Conservation (phyloP, 2,329 filamentous ascomycete genomes). For the Diplodia corticola region DNA sequence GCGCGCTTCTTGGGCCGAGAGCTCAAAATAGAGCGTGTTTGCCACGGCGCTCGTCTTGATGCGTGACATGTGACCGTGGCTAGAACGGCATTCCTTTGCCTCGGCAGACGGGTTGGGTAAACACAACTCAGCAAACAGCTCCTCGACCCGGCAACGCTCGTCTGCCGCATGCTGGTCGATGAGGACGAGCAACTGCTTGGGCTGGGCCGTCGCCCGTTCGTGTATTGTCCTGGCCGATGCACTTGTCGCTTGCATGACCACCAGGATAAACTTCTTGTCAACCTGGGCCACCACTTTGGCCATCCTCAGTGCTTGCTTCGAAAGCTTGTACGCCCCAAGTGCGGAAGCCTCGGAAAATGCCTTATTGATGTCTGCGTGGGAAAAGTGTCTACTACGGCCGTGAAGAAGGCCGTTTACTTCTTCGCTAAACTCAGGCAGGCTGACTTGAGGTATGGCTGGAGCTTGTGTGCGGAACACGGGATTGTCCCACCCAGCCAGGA, state of each 20-base stretch:
- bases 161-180: conserved; percentile 96
- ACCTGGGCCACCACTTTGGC: conserved; percentile 78
- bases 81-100: conserved; percentile 31
- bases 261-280: conserved; percentile 84
- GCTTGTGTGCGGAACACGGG: conserved; percentile 66
- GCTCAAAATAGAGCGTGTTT: conserved; percentile 63
- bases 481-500: conserved; percentile 71
- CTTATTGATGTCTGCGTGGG: conserved; percentile 25
- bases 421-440: conserved; percentile 28
- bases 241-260: conserved; percentile 50
- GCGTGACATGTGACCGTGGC: conserved; percentile 33
- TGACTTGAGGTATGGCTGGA: conserved; percentile 44
- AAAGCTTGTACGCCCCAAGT: conserved; percentile 48
- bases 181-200: conserved; percentile 60
- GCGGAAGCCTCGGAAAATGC: conserved; percentile 33
- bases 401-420: conserved; percentile 5
- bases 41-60: conserved; percentile 40
- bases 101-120: conserved; percentile 12
- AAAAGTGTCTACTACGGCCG: conserved; percentile 4
- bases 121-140: conserved; percentile 63
- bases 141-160: conserved; percentile 79
- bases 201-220: not conserved
- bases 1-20: conserved; percentile 60
- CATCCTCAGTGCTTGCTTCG: conserved; percentile 58
- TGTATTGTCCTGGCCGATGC: conserved; percentile 23